Conservation (phyloP, 2,329 filamentous ascomycete species). For the Trichoderma endophyticum region DNA sequence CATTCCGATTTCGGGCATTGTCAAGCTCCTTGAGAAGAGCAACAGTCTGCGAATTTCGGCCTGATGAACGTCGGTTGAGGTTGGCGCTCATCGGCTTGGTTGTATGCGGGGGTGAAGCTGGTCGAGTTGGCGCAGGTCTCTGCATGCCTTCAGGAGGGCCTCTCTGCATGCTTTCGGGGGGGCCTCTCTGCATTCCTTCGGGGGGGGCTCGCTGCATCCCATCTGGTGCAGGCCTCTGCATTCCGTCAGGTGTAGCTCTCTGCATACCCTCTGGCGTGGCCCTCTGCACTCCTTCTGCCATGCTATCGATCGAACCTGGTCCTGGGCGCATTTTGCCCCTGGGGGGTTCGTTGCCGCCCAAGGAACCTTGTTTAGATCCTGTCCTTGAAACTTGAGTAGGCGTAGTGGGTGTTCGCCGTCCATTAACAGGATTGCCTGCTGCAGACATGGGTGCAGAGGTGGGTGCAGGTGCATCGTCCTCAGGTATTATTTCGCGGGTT, state of each 20-base stretch:
- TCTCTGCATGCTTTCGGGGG: background rate
- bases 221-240: slow-evolving; percentile 37
- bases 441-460: slow-evolving; percentile 27
- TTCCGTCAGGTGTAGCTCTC: background rate
- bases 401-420: slow-evolving; percentile 64
- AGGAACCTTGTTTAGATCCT: slow-evolving; percentile 37
- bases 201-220: slow-evolving; percentile 44
- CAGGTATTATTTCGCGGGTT: slow-evolving; percentile 34
- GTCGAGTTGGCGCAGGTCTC: slow-evolving; percentile 40
- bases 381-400: slow-evolving; percentile 51
- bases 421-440: slow-evolving; percentile 39
- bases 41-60: slow-evolving; percentile 64
- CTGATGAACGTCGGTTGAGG: slow-evolving; percentile 57
- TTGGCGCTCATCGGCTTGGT: slow-evolving; percentile 56
- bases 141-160: slow-evolving; percentile 46
- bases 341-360: slow-evolving; percentile 26
- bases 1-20: slow-evolving; percentile 77
- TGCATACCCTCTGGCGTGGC: slow-evolving; percentile 25
- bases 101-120: slow-evolving; percentile 58
- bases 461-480: slow-evolving; percentile 43
- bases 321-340: slow-evolving; percentile 35
- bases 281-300: slow-evolving; percentile 54
- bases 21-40: slow-evolving; percentile 85
- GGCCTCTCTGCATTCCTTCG: slow-evolving; percentile 38
- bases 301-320: slow-evolving; percentile 67